Conservation (phyloP, 139 green algal species). For the Pseudopediastrum boryanum region DNA sequence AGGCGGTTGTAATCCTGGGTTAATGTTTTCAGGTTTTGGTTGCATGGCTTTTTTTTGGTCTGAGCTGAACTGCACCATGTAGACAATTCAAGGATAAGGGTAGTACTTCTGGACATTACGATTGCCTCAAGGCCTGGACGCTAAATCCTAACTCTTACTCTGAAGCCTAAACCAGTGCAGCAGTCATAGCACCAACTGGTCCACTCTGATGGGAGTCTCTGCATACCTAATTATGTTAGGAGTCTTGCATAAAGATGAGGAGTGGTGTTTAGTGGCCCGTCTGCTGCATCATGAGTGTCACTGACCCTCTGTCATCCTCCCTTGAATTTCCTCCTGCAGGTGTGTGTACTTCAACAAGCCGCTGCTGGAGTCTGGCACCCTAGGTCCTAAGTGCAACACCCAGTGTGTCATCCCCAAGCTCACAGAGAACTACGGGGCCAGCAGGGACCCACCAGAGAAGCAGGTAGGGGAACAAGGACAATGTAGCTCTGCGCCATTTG, state of each 20-base stretch:
- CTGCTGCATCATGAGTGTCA: background rate
- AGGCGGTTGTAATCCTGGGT: too few species aligned
- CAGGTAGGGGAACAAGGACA: conserved; percentile 87
- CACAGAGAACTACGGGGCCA: conserved; percentile 97
- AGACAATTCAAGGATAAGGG: too few species aligned
- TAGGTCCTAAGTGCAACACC: conserved; percentile 99
- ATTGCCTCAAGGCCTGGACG: too few species aligned
- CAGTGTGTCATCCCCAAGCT: conserved; percentile 87
- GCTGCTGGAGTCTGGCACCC: conserved; percentile 94
- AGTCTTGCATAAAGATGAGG: background rate
- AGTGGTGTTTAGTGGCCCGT: background rate
- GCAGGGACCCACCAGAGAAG: conserved; percentile 91
- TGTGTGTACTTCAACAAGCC: conserved; percentile 99
- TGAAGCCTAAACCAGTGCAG: too few species aligned
- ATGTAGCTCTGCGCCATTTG: too few species aligned
- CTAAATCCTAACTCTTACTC: background rate
- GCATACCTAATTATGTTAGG: too few species aligned
- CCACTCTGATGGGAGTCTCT: too few species aligned
- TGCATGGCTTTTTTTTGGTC: too few species aligned
- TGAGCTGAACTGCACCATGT: too few species aligned
- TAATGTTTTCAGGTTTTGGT: too few species aligned
- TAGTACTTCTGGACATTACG: too few species aligned
- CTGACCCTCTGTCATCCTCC: conserved; percentile 80
- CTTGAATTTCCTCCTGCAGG: conserved; percentile 44
- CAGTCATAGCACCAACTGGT: too few species aligned